Base-by-base conservation (phyloP, 2,329 filamentous ascomycete genomes). In the Arthrobotrys megalospora region DNA sequence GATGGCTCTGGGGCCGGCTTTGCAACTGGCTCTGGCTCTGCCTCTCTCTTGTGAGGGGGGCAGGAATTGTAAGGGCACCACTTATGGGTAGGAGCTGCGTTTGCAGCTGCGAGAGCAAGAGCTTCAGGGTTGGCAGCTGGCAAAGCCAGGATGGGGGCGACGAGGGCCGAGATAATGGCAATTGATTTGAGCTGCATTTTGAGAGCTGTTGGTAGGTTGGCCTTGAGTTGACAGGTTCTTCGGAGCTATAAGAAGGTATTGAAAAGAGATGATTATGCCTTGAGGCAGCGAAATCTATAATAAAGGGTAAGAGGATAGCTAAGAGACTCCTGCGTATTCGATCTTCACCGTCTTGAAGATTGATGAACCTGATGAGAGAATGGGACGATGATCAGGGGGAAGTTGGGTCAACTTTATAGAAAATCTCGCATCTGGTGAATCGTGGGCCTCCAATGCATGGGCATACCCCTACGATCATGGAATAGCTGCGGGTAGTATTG, bases 401-500 rank as follows among this genome's bases (percentile, higher is more conserved):
- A 38, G 62, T 65, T 64, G 55, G 48, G 58, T 47, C 55, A 64
- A 69, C 53, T 76, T 69, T 76, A 76, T 76, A 76, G 72, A 76
- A 67, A 45, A 16, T 24, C n/a, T 43, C 55, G 72, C 24, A 55
- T 41, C 21, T 16, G 41, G 10, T 16, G 53, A 32, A 50, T 48
- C 38, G 60, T 64, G 64, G 45, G 21, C 28, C 34, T 14, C 34
- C 16, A 47, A 45, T 32, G 36, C 55, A 60, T 36, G 48, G 41
- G 38, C 24, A 21, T 38, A 66, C 50, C 69, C 69, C 43, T 73
- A 66, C 60, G 45, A 41, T 66, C 69, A 52, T 43, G 45, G 64
- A 73, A 66, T 66, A 53, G 69, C 50, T 73, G 69, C 69, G 69
- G 69, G 60, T 66, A 66, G 60, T 66, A 66, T 28, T 73, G 69